Conservation (phyloP, 2,329 filamentous ascomycete genomes). For the Aspergillus bombycis region DNA sequence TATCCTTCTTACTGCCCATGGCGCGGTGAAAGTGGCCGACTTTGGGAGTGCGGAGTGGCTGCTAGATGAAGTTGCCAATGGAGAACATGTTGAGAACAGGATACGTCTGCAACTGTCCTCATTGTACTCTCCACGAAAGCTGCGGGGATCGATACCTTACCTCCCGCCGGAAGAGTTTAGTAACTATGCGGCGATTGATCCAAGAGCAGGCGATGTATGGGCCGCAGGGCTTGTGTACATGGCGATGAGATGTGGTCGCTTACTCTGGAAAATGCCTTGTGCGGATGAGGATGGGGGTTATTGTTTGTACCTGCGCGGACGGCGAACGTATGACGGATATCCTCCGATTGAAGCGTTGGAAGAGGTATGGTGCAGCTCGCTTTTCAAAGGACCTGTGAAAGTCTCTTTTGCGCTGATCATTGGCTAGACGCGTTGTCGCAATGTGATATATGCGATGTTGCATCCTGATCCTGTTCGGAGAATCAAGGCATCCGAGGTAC, state of each 20-base stretch:
- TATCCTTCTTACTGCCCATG: conserved; percentile 77
- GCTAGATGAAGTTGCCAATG: conserved; percentile 4
- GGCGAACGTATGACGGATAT: conserved; percentile 26
- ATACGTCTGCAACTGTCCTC: conserved; percentile 15
- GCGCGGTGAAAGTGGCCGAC: conserved; percentile 88
- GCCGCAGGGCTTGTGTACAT: conserved; percentile 34
- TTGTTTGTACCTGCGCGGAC: conserved; percentile 26
- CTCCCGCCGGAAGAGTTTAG: conserved; percentile 72
- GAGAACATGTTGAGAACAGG: not conserved
- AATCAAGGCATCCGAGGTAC: conserved; percentile 25
- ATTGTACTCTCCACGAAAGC: conserved; percentile 21
- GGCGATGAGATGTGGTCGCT: conserved; percentile 27
- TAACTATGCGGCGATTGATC: conserved; percentile 3
- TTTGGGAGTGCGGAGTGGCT: conserved; percentile 65
- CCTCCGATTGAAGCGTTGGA: conserved; percentile 31
- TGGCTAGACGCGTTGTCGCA: conserved; percentile 24
- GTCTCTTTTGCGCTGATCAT: not conserved
- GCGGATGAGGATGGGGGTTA: conserved; percentile 30
- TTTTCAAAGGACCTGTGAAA: not conserved
- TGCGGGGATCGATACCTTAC: conserved; percentile 74
- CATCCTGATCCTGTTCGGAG: conserved; percentile 27
- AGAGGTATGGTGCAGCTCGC: conserved; percentile 17
- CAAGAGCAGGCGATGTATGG: conserved; percentile 31
- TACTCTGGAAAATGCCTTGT: conserved; percentile 30
- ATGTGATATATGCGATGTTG: conserved; percentile 36